Evolutionary conservation across 768 basidiomycete species (phyloP).

Genomic region (Arthromyces matolae): DNA sequence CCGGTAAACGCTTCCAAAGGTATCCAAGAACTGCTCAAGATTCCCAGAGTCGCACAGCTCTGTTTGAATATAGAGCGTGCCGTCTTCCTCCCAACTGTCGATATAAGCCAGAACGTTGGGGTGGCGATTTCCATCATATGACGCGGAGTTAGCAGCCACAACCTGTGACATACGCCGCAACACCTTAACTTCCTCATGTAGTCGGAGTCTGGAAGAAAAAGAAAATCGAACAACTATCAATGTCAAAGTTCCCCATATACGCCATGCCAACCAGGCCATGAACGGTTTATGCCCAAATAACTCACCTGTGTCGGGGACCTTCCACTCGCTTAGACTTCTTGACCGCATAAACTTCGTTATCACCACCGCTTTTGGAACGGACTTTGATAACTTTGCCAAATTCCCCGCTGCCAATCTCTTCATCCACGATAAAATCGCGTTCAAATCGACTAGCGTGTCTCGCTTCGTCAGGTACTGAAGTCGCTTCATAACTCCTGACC

Average conservation of each 20-base stretch:
- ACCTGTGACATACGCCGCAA: constrained; percentile 65
- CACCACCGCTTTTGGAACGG: constrained; percentile 55
- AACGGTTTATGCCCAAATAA: constrained; percentile 14
- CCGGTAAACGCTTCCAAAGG: constrained; percentile 83
- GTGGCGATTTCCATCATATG: constrained; percentile 44
- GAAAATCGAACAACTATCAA: constrained; percentile 18
- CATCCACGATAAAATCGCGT: constrained; percentile 74
- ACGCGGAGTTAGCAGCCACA: constrained; percentile 25
- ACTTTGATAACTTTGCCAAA: constrained; percentile 93
- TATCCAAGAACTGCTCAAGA: constrained; percentile 85
- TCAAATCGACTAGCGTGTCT: constrained; percentile 68
- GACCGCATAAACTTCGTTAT: constrained; percentile 68
- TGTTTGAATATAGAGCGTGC: constrained; percentile 86
- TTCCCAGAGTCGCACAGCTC: constrained; percentile 94
- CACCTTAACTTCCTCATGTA: constrained; percentile 93
- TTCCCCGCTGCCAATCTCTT: constrained; percentile 84
- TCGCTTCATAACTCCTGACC: too few relatives aligned
- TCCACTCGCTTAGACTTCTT: constrained; percentile 94
- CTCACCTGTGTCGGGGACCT: constrained; percentile 86
- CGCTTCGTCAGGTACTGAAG: too few relatives aligned
- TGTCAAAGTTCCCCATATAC: too few relatives aligned
- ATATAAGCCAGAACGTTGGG: constrained; percentile 85
- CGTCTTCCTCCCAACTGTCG: constrained; percentile 95
- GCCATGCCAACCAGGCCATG: constrained; percentile 28
- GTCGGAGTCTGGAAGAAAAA: constrained; percentile 55